These are phyloP conservation scores for Gleditsia sinensis DNA, from an alignment of 306 rosid species.

Conservation along the genomic window DNA sequence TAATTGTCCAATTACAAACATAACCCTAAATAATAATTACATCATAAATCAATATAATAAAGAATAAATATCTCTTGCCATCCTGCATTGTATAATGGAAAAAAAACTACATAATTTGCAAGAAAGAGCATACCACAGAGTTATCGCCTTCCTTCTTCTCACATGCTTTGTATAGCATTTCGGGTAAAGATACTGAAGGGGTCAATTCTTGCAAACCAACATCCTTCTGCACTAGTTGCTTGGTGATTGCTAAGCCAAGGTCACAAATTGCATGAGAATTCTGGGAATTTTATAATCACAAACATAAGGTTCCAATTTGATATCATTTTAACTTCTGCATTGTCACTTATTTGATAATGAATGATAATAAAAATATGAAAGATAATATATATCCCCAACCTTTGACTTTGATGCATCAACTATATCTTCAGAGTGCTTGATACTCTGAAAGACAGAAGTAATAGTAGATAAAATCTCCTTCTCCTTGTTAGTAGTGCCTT, in stretches of 20 bases:
- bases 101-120: neutral
- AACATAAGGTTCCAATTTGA: constrained; percentile 36
- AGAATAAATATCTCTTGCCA: neutral
- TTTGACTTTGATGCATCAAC: constrained; percentile 76
- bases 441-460: constrained; percentile 65
- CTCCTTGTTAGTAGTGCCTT: constrained; percentile 53
- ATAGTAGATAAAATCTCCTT: constrained; percentile 64
- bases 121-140: constrained; percentile 57
- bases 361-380: constrained; percentile 23
- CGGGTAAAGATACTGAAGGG: constrained; percentile 59
- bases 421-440: constrained; percentile 79
- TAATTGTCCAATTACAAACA: neutral
- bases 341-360: constrained; percentile 12
- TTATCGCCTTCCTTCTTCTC: constrained; percentile 79
- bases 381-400: constrained; percentile 51
- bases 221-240: constrained; percentile 65
- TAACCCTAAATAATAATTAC: neutral
- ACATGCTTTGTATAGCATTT: constrained; percentile 67
- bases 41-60: neutral
- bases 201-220: constrained; percentile 61
- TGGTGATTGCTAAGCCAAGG: constrained; percentile 81
- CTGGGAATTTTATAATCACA: constrained; percentile 54
- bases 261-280: constrained; percentile 89
- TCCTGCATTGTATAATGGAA: neutral
- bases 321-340: constrained; percentile 2